Base-by-base conservation (phyloP, 495 filamentous ascomycete species). In the Aspergillus sparsus region DNA sequence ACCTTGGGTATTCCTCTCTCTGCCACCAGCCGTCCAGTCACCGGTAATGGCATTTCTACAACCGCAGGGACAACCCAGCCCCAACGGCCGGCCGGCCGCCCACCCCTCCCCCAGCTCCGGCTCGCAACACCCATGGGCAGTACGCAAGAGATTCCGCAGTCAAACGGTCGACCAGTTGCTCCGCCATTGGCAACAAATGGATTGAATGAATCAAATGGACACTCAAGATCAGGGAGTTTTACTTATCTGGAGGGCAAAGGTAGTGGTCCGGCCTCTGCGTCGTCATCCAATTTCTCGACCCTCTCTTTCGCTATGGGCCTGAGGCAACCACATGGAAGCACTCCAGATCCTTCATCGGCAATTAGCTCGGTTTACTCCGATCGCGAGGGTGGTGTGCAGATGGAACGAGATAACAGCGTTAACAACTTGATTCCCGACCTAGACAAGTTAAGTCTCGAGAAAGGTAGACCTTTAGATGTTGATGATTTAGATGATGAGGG, bases 401-500 rank as follows among this genome's bases (percentile, higher is more conserved):
- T 91, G 85, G 89, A 92, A 66, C 74, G 89, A 49, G 91, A 93
- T 49, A 85, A 84, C 55, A 91, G 89, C 68, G 80, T 82, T 62
- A 84, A 82, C 60, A 77, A 80, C 10, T 66, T 89, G 55, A 75
- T 92, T 31, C 87, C 89, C 18, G 87, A 88, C 69, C 80, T 94
- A 44, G 88, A 89, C 66, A 85, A 87, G 73, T 74, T 91, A 61
- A 88, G 82, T 55, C 61, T 93, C 34, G 91, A 95, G 66, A 92
- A 88, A 74, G 92, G 90, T 35, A 79, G 87, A 61, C 85, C 85
- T 13, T 70, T 93, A 32, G 94, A 98, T 73, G 92, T 96, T 12
- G 92, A 97, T 55, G 92, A 98, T 64, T 73, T 98, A 59, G 92
- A 98, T 73, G 93, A 97, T 68, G 89, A 93, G 51, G 91, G 92